Conservation (phyloP, 805 yeast genomes). For the Kazachstania psychrophila region DNA sequence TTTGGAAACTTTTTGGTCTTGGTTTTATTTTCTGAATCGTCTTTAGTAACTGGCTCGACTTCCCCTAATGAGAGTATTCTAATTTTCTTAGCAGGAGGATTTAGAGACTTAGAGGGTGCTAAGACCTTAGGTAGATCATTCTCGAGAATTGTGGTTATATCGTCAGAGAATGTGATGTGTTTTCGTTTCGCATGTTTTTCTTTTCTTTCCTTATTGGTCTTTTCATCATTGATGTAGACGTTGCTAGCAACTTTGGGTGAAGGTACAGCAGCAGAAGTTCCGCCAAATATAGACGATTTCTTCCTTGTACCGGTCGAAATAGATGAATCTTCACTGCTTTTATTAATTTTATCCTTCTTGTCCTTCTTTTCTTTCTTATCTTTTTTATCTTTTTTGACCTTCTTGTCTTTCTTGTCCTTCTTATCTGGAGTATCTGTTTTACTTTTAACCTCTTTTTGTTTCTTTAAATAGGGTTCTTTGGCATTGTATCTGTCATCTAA, state of each 20-base stretch:
- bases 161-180: slow-evolving; percentile 20
- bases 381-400: background rate
- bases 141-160: slow-evolving; percentile 9
- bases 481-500: background rate
- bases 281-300: slow-evolving; percentile 29
- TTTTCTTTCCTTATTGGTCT: slow-evolving; percentile 6
- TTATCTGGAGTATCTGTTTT: background rate
- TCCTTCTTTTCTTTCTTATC: slow-evolving; percentile 4
- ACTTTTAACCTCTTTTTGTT: background rate
- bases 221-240: slow-evolving; percentile 12
- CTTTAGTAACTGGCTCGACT: no score
- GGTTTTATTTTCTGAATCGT: no score
- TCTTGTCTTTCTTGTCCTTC: slow-evolving; percentile 2
- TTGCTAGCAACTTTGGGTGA: slow-evolving; percentile 5
- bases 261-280: slow-evolving; percentile 9
- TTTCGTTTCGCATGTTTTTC: slow-evolving; percentile 2
- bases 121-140: background rate
- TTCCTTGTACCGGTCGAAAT: slow-evolving; percentile 18
- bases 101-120: slow-evolving; percentile 2
- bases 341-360: slow-evolving; percentile 3
- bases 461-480: background rate
- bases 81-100: background rate
- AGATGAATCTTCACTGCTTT: background rate
- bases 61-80: no score
- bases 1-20: no score